Evolutionary conservation across 306 rosid genomes (phyloP), one percentile per base, ranked within the genome.

Genomic region (Malus sylvestris): DNA sequence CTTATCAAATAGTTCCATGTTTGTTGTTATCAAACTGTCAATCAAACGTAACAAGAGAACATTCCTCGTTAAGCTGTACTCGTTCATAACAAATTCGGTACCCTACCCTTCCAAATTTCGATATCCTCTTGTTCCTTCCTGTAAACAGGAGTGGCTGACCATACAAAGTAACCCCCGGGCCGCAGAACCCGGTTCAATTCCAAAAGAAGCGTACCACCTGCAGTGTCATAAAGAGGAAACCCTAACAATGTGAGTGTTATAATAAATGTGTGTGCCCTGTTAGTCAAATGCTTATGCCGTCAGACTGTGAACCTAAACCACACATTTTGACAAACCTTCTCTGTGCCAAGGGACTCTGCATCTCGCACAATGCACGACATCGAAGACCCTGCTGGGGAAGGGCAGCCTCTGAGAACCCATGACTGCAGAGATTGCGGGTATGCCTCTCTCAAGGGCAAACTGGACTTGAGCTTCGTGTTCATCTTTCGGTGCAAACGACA

Each of bases 401-500:
- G 93, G 95, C 35, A 95, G 80, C 79, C 98, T 86, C 53, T 92
- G 96, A 45, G 98, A 85, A 62, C 96, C 98, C 98, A 94, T 94
- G 81, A 94, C 98, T 14, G 97, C 96, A 33, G 97, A 94, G 58
- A 94, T 90, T 42, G 95, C 92, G 27, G 98, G 97, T 70, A 94
- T 92, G 16, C 98, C 98, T 71, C 98, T 85, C 83, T 94, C 98
- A 38, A 92, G 94, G 30, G 95, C 97, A 70, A 95, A 95, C 44
- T 95, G 98, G 63, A 95, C 97, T 79, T 90, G 97, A 45, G 97
- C 98, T 78, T 92, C 96, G 45, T 95, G 97, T 77, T 95, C 96
- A n/a, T 95, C 97, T 83, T 95, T 95, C 13, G 98, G 98, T 19
- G 97, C 98, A 73, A 90, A 89, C 38, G 98, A 95, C 95, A 92